Evolutionary conservation across 2,329 filamentous ascomycete species (phyloP).

Genomic region (Emydomyces testavorans): DNA sequence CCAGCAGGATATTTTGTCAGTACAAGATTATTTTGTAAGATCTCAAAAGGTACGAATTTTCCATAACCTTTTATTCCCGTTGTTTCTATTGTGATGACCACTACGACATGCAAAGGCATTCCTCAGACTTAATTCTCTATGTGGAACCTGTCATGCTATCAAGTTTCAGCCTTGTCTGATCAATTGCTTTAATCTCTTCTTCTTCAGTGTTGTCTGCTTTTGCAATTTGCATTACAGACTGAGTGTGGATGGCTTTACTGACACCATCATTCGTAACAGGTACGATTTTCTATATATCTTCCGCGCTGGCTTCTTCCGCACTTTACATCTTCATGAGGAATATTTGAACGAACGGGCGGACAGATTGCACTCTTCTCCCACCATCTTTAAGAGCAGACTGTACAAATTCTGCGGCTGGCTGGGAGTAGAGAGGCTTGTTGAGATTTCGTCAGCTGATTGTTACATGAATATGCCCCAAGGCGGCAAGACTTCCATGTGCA

Average conservation of each 20-base stretch:
- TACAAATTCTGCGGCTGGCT: conserved; percentile 53
- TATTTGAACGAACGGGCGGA: conserved; percentile 58
- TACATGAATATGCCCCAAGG: conserved; percentile 14
- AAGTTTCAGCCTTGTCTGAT: conserved; percentile 64
- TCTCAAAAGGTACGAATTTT: conserved; percentile 37
- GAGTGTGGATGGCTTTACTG: conserved; percentile 15
- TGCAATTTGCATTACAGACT: not conserved
- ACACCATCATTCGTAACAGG: conserved; percentile 9
- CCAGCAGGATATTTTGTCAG: too few relatives aligned
- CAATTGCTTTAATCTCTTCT: conserved; percentile 18
- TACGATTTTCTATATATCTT: conserved; percentile 6
- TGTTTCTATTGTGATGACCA: conserved; percentile 46
- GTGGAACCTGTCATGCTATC: conserved; percentile 50
- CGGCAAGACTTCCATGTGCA: not conserved
- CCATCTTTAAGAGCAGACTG: conserved; percentile 45
- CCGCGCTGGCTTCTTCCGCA: conserved; percentile 14
- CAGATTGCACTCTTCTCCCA: conserved; percentile 46
- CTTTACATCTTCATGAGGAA: conserved; percentile 43
- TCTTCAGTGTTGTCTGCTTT: not conserved
- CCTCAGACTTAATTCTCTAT: conserved; percentile 54
- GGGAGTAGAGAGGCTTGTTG: conserved; percentile 50
- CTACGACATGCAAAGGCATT: conserved; percentile 56
- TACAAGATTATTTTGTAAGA: not conserved
- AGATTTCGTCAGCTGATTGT: conserved; percentile 54
- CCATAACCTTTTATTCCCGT: conserved; percentile 12